Evolutionary conservation across 495 filamentous ascomycete genomes (phyloP).

Genomic region (Polyplosphaeria fusca): DNA sequence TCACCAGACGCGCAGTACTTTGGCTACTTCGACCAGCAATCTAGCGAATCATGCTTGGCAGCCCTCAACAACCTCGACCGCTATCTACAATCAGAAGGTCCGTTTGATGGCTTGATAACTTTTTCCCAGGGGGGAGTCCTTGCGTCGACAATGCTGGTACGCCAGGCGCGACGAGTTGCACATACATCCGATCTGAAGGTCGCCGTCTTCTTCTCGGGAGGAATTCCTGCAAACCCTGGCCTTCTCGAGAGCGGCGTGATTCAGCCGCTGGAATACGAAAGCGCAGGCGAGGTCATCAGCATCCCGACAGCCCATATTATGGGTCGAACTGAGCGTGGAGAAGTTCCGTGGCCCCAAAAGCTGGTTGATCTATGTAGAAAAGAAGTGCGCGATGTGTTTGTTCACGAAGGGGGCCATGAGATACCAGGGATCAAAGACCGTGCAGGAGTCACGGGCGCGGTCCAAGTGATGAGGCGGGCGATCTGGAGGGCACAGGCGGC

Average conservation of each 20-base stretch:
- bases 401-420: conserved; percentile 37
- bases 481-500: background rate
- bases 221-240: conserved; percentile 12
- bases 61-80: conserved; percentile 30
- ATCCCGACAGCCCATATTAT: conserved; percentile 42
- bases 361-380: conserved; percentile 23
- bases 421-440: conserved; percentile 21
- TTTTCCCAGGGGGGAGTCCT: conserved; percentile 38
- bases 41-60: conserved; percentile 2
- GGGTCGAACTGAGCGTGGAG: conserved; percentile 31
- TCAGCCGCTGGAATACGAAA: background rate
- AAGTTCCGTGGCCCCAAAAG: background rate
- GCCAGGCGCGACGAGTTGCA: background rate
- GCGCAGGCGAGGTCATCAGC: conserved; percentile 7
- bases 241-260: conserved; percentile 17
- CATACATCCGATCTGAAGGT: conserved; percentile 7
- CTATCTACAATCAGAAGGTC: conserved; percentile 36
- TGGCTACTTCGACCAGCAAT: conserved; percentile 30
- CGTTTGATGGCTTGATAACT: conserved; percentile 43
- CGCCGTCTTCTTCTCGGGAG: conserved; percentile 36
- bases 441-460: background rate
- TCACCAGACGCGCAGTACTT: conserved; percentile 25
- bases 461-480: background rate
- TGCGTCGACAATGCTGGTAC: conserved; percentile 29
- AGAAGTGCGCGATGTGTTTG: conserved; percentile 25